Evolutionary conservation across 441 rosid species (phyloP).

Genomic region (Aquilaria agallochum): DNA sequence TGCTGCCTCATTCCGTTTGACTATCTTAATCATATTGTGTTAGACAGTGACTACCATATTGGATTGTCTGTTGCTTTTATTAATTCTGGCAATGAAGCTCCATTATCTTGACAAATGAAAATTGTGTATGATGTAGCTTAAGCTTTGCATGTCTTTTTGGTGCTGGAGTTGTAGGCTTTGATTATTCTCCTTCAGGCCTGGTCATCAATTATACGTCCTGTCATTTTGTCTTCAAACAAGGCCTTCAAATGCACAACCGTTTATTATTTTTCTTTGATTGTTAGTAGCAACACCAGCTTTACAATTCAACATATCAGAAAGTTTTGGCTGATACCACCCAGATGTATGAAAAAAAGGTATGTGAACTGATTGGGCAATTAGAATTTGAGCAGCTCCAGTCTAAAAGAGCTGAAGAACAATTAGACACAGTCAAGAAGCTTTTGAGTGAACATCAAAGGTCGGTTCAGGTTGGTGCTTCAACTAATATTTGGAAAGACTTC

Average conservation of each 20-base stretch:
- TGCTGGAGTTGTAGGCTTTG: too few species aligned
- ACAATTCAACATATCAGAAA: constrained; percentile 67
- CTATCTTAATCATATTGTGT: too few species aligned
- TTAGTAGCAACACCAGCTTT: constrained; percentile 66
- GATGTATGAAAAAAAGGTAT: constrained; percentile 75
- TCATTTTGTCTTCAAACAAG: constrained; percentile 5
- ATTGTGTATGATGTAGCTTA: too few species aligned
- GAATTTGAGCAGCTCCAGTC: constrained; percentile 49
- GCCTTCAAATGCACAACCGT: neutral
- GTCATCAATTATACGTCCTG: too few species aligned
- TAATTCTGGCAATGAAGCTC: too few species aligned
- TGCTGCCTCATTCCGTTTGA: too few species aligned
- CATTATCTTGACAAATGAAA: too few species aligned
- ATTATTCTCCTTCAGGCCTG: too few species aligned
- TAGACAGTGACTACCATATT: too few species aligned
- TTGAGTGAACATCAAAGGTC: constrained; percentile 48
- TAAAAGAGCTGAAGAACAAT: constrained; percentile 42
- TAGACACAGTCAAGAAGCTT: constrained; percentile 43
- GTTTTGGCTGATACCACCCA: constrained; percentile 80
- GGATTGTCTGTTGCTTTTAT: too few species aligned
- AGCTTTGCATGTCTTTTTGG: too few species aligned
- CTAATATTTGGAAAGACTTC: constrained; percentile 10
- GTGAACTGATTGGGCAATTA: constrained; percentile 47
- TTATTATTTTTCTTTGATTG: constrained; percentile 34
- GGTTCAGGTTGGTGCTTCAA: constrained; percentile 51